phyloP scores from a whole-genome alignment of 768 basidiomycete genomes.

The Strobilomyces confusus region DNA sequence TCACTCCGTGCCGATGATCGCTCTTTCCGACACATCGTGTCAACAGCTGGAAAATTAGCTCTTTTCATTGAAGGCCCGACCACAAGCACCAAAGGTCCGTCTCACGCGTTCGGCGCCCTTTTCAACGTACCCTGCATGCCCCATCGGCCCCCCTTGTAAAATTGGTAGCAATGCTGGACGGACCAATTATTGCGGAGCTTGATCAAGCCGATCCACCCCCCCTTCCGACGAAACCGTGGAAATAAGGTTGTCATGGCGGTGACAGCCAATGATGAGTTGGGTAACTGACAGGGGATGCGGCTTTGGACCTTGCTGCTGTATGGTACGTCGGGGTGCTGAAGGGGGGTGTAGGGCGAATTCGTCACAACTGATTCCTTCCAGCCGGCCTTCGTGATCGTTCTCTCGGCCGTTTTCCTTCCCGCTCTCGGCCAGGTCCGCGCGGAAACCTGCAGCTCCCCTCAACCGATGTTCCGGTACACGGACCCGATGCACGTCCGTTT shows the following conservation, averaged over 20 bases:
- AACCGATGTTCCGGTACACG: background rate
- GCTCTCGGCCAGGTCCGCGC: background rate
- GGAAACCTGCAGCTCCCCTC: background rate
- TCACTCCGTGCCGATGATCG: background rate
- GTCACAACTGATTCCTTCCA: constrained; percentile 4
- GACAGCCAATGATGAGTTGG: background rate
- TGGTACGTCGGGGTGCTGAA: constrained; percentile 6
- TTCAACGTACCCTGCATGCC: background rate
- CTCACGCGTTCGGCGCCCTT: background rate
- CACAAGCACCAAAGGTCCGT: background rate
- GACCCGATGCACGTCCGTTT: background rate
- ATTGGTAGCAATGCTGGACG: background rate
- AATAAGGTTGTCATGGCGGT: background rate
- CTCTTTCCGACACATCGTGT: background rate
- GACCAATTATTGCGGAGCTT: background rate
- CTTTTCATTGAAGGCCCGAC: background rate
- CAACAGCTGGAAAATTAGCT: background rate
- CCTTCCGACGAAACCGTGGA: constrained; percentile 6
- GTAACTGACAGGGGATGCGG: background rate
- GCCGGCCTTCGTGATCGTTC: background rate
- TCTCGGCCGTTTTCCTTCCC: background rate
- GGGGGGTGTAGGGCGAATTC: constrained; percentile 4
- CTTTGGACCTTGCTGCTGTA: background rate
- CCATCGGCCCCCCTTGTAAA: too few species aligned
- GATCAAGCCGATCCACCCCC: background rate